Conservation (phyloP, 768 basidiomycete genomes). For the Clavulina sp. region DNA sequence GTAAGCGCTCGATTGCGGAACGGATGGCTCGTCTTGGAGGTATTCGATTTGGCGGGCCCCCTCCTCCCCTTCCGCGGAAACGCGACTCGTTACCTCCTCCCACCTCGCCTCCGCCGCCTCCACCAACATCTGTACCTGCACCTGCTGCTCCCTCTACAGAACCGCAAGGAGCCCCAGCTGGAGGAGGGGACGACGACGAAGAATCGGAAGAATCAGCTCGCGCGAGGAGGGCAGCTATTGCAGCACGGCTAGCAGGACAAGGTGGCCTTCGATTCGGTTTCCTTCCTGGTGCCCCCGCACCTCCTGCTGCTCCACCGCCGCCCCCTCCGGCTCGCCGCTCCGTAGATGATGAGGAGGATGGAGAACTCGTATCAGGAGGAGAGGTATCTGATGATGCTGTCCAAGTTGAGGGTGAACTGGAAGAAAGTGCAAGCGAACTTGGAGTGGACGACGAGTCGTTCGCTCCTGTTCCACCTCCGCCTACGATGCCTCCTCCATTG, state of each 20-base stretch:
- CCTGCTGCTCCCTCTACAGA: conserved; percentile 12
- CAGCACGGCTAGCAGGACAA: conserved; percentile 35
- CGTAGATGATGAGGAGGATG: conserved; percentile 2
- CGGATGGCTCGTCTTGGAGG: conserved; percentile 90
- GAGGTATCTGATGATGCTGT: conserved; percentile 41
- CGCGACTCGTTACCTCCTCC: conserved; percentile 1
- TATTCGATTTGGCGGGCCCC: conserved; percentile 29
- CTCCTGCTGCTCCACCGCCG: conserved; percentile 13
- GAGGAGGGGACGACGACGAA: conserved; percentile 26
- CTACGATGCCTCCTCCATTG: conserved; percentile 9
- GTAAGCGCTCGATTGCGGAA: conserved; percentile 69
- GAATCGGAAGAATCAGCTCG: conserved; percentile 31
- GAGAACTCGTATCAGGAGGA: conserved; percentile 27
- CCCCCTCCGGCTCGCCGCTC: no score
- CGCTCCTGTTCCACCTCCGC: conserved; percentile 4
- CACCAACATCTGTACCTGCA: not conserved
- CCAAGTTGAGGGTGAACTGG: conserved; percentile 48
- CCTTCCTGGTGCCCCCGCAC: conserved; percentile 22
- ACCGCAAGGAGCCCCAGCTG: conserved; percentile 14
- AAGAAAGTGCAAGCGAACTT: conserved; percentile 57
- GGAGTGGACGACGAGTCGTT: conserved; percentile 38
- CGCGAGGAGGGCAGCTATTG: conserved; percentile 31
- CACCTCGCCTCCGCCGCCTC: conserved; percentile 3
- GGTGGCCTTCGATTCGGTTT: conserved; percentile 44
- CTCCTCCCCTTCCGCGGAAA: conserved; percentile 29